Base-by-base conservation (phyloP, 768 basidiomycete species). In the Tricholoma bakamatsutake region DNA sequence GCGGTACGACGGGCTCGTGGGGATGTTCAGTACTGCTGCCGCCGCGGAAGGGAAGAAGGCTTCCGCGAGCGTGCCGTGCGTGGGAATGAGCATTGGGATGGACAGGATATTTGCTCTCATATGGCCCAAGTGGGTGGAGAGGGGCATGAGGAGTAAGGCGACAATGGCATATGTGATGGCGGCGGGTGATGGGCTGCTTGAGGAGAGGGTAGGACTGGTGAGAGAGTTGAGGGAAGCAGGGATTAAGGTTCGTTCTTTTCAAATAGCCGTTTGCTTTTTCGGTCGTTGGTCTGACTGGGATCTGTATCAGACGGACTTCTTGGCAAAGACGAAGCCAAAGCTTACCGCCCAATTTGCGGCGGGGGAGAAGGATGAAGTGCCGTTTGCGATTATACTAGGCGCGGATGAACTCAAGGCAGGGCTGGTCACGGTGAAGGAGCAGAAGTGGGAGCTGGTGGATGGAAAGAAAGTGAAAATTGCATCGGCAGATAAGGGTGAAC, bases 161-260 rank as follows among this genome's bases (percentile, higher is more conserved):
- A 96, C 93, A 43, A 88, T 97, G 80, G 95, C 87, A 21, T 99
- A 87, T 70, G 92, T 98, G 46, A 85, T 98, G 76, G 85, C 87
- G 21, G 85, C 93, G 33, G 94, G 95, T 6, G 93, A 93, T 65
- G 92, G 94, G 2, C 67, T 98, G 57, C 71, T 98, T 50, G 81
- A 84, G 64, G 93, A 97, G 74, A 81, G 96, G 9, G 85, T 98
- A 60, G 73, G 67, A 63, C 78, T 98, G 17, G 90, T 87, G 27
- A 82, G 81, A 58, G 84, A 92, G 71, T 71, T 98, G 52, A 80
- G 96, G 64, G 88, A 83, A 56, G 86, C 83, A 8, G 95, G 93
- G 0, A 88, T 98, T 70, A 91, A 94, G 81, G 93, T 88, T 48
- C 27, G 80, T 71, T 24, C 27, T 21, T 46, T 43, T 43, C n/a